These are phyloP conservation scores for Emmonsiellopsis sp. DNA, from an alignment of 2,329 filamentous ascomycete species.

Conservation along the genomic window DNA sequence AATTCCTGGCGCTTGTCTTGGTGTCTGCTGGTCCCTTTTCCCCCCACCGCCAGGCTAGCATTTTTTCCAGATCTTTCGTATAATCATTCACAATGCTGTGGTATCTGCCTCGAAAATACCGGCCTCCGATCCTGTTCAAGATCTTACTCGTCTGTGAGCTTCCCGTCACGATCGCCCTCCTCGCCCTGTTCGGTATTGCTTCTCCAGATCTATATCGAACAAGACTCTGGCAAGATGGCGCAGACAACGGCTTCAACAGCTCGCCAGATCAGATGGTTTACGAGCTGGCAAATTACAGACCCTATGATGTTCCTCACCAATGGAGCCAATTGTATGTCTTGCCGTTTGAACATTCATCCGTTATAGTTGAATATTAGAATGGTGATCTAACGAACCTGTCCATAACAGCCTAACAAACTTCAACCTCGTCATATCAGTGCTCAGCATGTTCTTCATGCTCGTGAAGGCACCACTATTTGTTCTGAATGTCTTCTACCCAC, in stretches of 20 bases:
- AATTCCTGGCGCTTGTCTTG: background rate
- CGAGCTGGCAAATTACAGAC: constrained; percentile 48
- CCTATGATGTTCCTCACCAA: constrained; percentile 44
- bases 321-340: constrained; percentile 51
- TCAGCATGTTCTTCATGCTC: constrained; percentile 53
- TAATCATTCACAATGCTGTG: constrained; percentile 4
- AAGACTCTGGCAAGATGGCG: constrained; percentile 53
- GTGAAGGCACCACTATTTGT: constrained; percentile 48
- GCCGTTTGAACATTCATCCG: background rate
- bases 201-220: constrained; percentile 52
- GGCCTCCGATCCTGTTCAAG: constrained; percentile 42
- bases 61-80: background rate
- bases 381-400: background rate
- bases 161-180: constrained; percentile 46
- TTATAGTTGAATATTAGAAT: background rate
- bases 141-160: constrained; percentile 47
- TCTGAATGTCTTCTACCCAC: constrained; percentile 47
- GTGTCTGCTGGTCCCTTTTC: background rate
- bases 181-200: constrained; percentile 54
- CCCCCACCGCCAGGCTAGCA: too few species aligned
- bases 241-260: constrained; percentile 53
- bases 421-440: constrained; percentile 52
- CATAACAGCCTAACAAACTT: constrained; percentile 46
- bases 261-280: constrained; percentile 48
- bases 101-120: constrained; percentile 45